phyloP scores from a whole-genome alignment of 768 basidiomycete genomes.

The Panus rudis region DNA sequence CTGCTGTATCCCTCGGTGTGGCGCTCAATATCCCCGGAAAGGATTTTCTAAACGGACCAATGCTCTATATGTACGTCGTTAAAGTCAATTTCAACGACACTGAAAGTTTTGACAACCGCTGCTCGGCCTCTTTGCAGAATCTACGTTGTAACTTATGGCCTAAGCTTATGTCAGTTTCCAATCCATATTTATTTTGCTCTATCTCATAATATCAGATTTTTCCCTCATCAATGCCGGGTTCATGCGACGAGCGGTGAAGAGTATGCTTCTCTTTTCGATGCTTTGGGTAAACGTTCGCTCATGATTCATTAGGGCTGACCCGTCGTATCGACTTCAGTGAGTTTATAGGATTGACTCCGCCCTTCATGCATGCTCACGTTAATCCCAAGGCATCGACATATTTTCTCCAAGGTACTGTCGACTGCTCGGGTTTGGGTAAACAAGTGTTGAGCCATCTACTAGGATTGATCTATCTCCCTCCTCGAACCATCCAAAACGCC shows the following conservation, averaged over 20 bases:
- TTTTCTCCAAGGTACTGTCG: conserved; percentile 71
- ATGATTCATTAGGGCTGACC: conserved; percentile 36
- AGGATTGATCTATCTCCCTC: conserved; percentile 53
- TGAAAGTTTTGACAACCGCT: no score
- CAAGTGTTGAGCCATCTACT: background rate
- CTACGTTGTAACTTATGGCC: conserved; percentile 56
- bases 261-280: conserved; percentile 31
- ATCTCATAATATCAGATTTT: conserved; percentile 44
- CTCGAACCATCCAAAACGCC: conserved; percentile 55
- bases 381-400: conserved; percentile 58
- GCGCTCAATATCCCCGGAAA: conserved; percentile 51
- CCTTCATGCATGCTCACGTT: background rate
- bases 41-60: conserved; percentile 49
- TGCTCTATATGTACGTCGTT: conserved; percentile 54
- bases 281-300: background rate
- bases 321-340: conserved; percentile 70
- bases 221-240: conserved; percentile 45
- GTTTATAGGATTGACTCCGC: conserved; percentile 18
- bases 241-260: conserved; percentile 52
- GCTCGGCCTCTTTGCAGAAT: conserved; percentile 24
- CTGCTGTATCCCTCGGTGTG: conserved; percentile 56
- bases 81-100: background rate
- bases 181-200: conserved; percentile 2
- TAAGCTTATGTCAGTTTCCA: conserved; percentile 49
- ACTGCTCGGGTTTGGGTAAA: background rate